Conservation (phyloP, 2,329 filamentous ascomycete species). For the Penicillium sp. region DNA sequence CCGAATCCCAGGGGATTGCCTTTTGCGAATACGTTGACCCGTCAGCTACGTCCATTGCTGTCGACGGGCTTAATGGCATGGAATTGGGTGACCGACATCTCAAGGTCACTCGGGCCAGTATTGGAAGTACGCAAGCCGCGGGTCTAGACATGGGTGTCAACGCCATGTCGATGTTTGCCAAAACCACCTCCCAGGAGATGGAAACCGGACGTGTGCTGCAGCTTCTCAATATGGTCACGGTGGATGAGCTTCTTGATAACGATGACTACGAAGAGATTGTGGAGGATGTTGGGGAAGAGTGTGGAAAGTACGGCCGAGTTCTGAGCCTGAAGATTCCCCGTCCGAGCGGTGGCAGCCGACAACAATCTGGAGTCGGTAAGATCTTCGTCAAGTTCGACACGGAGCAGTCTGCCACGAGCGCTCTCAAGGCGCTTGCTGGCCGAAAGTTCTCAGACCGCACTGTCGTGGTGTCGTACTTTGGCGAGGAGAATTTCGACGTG, state of each 20-base stretch:
- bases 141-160: constrained; percentile 94
- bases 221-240: constrained; percentile 96
- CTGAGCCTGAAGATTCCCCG: constrained; percentile 88
- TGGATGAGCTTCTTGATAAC: constrained; percentile 86
- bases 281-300: constrained; percentile 91
- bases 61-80: constrained; percentile 89
- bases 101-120: constrained; percentile 81
- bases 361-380: constrained; percentile 88
- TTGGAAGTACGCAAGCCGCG: constrained; percentile 86
- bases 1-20: constrained; percentile 67
- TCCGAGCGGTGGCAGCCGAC: constrained; percentile 72
- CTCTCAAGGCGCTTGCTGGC: constrained; percentile 81
- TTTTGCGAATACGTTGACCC: constrained; percentile 92
- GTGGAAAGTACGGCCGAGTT: constrained; percentile 79
- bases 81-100: constrained; percentile 81
- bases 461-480: constrained; percentile 93
- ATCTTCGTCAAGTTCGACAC: constrained; percentile 93
- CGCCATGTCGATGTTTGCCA: constrained; percentile 95
- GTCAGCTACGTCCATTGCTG: constrained; percentile 67
- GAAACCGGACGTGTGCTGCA: constrained; percentile 82
- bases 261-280: constrained; percentile 98
- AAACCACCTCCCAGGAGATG: constrained; percentile 71
- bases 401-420: constrained; percentile 71
- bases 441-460: constrained; percentile 95
- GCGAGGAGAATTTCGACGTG: constrained; percentile 88